Evolutionary conservation across 305 asterid genomes (phyloP).

Genomic region (Rubia balearica): DNA sequence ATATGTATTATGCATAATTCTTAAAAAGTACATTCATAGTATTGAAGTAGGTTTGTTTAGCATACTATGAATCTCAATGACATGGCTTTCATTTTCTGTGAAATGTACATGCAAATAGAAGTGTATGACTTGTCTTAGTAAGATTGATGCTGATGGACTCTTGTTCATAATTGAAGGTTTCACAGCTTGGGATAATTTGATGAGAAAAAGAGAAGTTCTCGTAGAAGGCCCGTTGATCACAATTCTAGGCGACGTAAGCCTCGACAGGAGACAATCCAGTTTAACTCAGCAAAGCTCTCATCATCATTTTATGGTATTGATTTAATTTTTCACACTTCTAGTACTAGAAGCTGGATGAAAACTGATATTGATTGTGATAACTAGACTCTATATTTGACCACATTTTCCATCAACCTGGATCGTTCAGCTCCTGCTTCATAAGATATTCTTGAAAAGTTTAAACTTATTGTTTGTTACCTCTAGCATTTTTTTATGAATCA

Average conservation of each 20-base stretch:
- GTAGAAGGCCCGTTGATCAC: conserved; percentile 78
- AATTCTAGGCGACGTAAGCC: conserved; percentile 91
- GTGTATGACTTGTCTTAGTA: conserved; percentile 1
- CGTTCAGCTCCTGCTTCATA: too few relatives aligned
- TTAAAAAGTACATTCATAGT: neutral
- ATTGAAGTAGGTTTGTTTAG: neutral
- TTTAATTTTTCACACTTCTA: neutral
- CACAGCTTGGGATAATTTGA: conserved; percentile 74
- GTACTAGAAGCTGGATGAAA: too few relatives aligned
- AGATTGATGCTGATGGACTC: too few relatives aligned
- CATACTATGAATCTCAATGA: neutral
- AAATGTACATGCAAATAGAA: neutral
- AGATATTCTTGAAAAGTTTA: too few relatives aligned
- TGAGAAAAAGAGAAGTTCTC: conserved; percentile 83
- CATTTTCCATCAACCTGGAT: too few relatives aligned
- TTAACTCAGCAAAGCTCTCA: conserved; percentile 44
- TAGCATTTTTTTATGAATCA: too few relatives aligned
- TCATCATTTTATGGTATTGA: conserved; percentile 56
- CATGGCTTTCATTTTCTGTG: neutral
- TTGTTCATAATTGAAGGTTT: too few relatives aligned
- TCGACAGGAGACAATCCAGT: conserved; percentile 56
- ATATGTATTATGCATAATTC: too few relatives aligned
- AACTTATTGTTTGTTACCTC: too few relatives aligned
- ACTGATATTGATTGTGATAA: too few relatives aligned
- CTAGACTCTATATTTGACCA: too few relatives aligned